Conservation (phyloP, 495 filamentous ascomycete species). For the Penicillium steckii region DNA sequence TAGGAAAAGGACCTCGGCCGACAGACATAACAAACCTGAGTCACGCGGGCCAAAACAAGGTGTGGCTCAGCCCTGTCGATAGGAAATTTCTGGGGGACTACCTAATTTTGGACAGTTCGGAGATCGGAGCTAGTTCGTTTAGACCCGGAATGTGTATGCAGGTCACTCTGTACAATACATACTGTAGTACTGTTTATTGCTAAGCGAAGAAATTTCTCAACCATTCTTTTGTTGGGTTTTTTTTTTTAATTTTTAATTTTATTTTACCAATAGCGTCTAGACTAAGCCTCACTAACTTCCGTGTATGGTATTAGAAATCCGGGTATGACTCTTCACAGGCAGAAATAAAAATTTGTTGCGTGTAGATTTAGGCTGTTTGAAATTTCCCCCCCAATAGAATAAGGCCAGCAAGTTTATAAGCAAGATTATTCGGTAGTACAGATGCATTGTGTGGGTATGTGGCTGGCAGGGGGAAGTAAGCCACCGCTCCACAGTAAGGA, state of each 20-base stretch:
- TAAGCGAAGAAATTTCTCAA: neutral
- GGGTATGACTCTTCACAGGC: neutral
- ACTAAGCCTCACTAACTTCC: slow-evolving; percentile 9
- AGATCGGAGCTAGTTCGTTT: slow-evolving; percentile 6
- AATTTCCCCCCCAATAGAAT: neutral
- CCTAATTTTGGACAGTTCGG: slow-evolving; percentile 19
- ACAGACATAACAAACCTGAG: neutral
- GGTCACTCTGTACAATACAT: neutral
- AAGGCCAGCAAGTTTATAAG: too few species aligned
- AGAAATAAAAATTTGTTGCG: neutral
- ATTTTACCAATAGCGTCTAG: slow-evolving; percentile 3
- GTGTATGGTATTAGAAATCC: too few species aligned
- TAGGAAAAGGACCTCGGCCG: neutral
- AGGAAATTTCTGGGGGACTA: neutral
- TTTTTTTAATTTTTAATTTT: too few species aligned
- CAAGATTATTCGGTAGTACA: too few species aligned
- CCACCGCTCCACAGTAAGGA: slow-evolving; percentile 5
- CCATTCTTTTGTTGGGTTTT: too few species aligned
- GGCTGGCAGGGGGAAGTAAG: slow-evolving; percentile 1
- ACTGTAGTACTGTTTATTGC: too few species aligned
- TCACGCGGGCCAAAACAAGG: slow-evolving; percentile 15
- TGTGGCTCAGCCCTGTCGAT: slow-evolving; percentile 29
- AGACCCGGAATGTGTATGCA: neutral
- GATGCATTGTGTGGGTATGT: slow-evolving; percentile 4
- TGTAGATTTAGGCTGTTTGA: neutral